These are phyloP conservation scores for Halteria grandinella DNA, from an alignment of 73 alveolate genomes.

Conservation along the genomic window DNA sequence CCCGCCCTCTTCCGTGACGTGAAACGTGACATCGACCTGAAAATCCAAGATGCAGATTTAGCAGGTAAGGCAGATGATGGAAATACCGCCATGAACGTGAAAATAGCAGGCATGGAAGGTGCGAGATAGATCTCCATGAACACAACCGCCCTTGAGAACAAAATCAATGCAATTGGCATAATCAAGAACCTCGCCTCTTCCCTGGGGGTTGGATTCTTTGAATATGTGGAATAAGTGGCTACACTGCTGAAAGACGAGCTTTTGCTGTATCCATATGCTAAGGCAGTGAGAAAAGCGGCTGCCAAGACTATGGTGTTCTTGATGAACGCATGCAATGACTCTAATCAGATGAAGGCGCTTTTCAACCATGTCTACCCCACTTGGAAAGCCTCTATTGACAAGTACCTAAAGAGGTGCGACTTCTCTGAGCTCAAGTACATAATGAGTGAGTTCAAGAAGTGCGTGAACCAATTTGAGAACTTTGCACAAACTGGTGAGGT, in stretches of 20 bases:
- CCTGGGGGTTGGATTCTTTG: slow-evolving; percentile 53
- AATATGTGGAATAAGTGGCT: slow-evolving; percentile 41
- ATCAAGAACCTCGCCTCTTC: slow-evolving; percentile 40
- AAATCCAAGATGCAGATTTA: slow-evolving; percentile 55
- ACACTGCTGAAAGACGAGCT: slow-evolving; percentile 4
- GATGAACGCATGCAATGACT: slow-evolving; percentile 44
- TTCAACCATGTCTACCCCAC: slow-evolving; percentile 30
- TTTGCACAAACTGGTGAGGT: slow-evolving; percentile 2
- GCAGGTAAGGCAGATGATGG: not conserved
- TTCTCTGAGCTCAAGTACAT: slow-evolving; percentile 31
- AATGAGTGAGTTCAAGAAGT: slow-evolving; percentile 25
- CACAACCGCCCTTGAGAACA: slow-evolving; percentile 64
- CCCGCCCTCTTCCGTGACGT: slow-evolving; percentile 51
- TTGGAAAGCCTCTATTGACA: slow-evolving; percentile 1
- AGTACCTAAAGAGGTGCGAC: slow-evolving; percentile 30
- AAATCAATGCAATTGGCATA: slow-evolving; percentile 39
- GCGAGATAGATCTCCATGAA: slow-evolving; percentile 53
- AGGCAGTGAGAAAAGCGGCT: slow-evolving; percentile 61
- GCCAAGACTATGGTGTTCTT: slow-evolving; percentile 32
- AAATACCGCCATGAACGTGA: slow-evolving; percentile 15
- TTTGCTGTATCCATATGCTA: slow-evolving; percentile 27
- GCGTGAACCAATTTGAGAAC: slow-evolving; percentile 35
- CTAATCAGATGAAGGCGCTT: slow-evolving; percentile 17
- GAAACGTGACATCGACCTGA: slow-evolving; percentile 43
- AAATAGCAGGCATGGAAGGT: slow-evolving; percentile 53